phyloP scores from a whole-genome alignment of 371 early-diverging fungal species.

The Nematocida homosporus region DNA sequence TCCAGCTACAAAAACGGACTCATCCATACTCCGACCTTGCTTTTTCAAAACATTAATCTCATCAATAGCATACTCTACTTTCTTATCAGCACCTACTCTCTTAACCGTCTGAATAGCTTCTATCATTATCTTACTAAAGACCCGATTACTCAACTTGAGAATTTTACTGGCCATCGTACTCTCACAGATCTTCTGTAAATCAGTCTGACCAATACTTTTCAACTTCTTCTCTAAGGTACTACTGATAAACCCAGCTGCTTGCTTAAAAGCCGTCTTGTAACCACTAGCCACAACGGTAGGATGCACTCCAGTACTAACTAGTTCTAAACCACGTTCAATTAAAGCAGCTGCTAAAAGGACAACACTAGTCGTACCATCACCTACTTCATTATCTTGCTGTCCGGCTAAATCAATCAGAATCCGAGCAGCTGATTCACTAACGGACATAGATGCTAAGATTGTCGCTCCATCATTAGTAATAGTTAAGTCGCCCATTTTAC shows the following conservation, averaged over 20 bases:
- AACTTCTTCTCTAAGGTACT: slow-evolving; percentile 75
- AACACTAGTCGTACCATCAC: slow-evolving; percentile 99
- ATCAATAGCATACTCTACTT: slow-evolving; percentile 86
- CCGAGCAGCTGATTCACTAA: slow-evolving; percentile 92
- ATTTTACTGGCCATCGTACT: slow-evolving; percentile 97
- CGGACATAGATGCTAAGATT: slow-evolving; percentile 86
- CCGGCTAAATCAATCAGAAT: slow-evolving; percentile 94
- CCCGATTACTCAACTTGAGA: slow-evolving; percentile 79
- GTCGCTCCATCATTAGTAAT: slow-evolving; percentile 99
- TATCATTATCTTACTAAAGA: slow-evolving; percentile 89
- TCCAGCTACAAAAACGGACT: slow-evolving; percentile 82
- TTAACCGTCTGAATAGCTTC: slow-evolving; percentile 88
- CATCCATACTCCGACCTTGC: slow-evolving; percentile 87
- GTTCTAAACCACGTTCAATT: slow-evolving; percentile 85
- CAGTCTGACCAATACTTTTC: slow-evolving; percentile 72
- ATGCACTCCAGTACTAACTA: slow-evolving; percentile 93
- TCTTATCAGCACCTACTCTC: slow-evolving; percentile 76
- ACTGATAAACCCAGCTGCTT: slow-evolving; percentile 92
- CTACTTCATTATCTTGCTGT: slow-evolving; percentile 98
- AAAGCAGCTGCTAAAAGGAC: slow-evolving; percentile 95
- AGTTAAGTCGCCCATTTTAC: slow-evolving; percentile 95
- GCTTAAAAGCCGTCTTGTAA: slow-evolving; percentile 90
- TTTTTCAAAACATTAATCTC: slow-evolving; percentile 96
- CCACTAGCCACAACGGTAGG: slow-evolving; percentile 95
- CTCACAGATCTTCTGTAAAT: slow-evolving; percentile 88